Base-by-base conservation (phyloP, 2,329 filamentous ascomycete genomes). In the Trichoderma brevicompactum region DNA sequence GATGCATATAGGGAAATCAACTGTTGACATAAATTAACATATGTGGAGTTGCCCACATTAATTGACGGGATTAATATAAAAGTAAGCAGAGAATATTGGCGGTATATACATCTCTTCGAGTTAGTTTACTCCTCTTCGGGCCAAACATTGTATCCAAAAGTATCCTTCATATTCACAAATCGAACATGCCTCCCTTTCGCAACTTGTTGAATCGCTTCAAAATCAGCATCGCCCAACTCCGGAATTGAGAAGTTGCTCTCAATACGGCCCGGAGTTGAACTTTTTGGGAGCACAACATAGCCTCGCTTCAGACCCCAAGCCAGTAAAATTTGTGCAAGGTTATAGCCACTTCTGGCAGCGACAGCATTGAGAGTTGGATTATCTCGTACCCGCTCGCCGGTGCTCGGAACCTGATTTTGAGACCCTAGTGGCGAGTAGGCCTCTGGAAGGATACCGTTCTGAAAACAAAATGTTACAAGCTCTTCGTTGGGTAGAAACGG, bases 261-360 rank as follows among this genome's bases (percentile, higher is more conserved):
- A 73, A 96, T 93, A 48, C 92, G 86, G 61, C 82, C 82, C 70
- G 87, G 85, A 70, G 86, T 93, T 66, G 94, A 90, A 60, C 86
- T 90, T 85, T 96, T 96, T 72, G 92, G 92, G 72, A 96, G 92
- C 60, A 96, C 92, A 69, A 87, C 90, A 82, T 89, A 92, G 66
- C 90, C 92, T 74, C 92, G 88, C 76, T 91, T 87, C 64, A 96
- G 80, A 69, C 92, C 92, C 92, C 92, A 96, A 72, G 88, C 82
- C 69, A 96, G 80, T 72, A 95, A 80, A 60, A 93, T 86, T 82
- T 96, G 90, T 15, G 63, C 61, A 32, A 56, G 65, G 17, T 36
- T 66, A 5, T 64, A 59, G 74, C 85, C 85, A 80, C 91, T 53
- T 38, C 59, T 38, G 1, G 53, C 38, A 8, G 59, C 59, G 58